Evolutionary conservation across 1,284 basidiomycete species (phyloP).

Genomic region (Vanrija pseudolonga): DNA sequence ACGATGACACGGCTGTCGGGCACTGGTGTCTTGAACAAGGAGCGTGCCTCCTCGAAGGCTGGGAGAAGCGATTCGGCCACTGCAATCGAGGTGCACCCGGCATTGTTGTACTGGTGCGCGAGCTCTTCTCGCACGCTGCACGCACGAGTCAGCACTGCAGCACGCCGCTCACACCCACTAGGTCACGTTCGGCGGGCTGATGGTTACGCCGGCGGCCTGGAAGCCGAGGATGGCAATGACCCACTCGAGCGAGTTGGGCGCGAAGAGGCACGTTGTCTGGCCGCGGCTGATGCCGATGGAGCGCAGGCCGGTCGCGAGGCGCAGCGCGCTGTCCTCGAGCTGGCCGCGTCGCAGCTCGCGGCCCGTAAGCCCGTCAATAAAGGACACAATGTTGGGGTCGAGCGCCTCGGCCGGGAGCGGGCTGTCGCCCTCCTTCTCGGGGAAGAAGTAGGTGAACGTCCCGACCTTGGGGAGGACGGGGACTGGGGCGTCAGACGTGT

Average conservation of each 20-base stretch:
- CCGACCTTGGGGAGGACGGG: slow-evolving; percentile 31
- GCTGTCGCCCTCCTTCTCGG: neutral
- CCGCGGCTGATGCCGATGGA: slow-evolving; percentile 24
- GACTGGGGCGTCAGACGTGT: slow-evolving; percentile 16
- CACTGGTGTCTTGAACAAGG: slow-evolving; percentile 1
- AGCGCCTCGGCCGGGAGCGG: slow-evolving; percentile 22
- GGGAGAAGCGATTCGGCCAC: slow-evolving; percentile 56
- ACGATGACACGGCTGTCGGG: neutral
- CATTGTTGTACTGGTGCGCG: slow-evolving; percentile 51
- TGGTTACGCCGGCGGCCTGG: slow-evolving; percentile 37
- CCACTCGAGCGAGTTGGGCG: slow-evolving; percentile 60
- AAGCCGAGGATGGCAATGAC: slow-evolving; percentile 60
- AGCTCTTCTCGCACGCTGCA: slow-evolving; percentile 34
- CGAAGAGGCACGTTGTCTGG: slow-evolving; percentile 38
- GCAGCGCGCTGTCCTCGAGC: slow-evolving; percentile 57
- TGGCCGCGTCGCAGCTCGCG: slow-evolving; percentile 58
- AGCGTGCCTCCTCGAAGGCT: slow-evolving; percentile 25
- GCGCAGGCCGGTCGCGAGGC: slow-evolving; percentile 57
- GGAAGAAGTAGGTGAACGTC: slow-evolving; percentile 2
- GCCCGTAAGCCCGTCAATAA: slow-evolving; percentile 63
- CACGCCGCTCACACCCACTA: slow-evolving; percentile 34
- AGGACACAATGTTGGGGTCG: slow-evolving; percentile 52
- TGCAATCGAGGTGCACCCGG: slow-evolving; percentile 57
- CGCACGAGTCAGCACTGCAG: slow-evolving; percentile 54
- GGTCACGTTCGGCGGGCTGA: slow-evolving; percentile 39